Conservation (phyloP, 176 grass and related monocot species). For the Oryza officinalis region DNA sequence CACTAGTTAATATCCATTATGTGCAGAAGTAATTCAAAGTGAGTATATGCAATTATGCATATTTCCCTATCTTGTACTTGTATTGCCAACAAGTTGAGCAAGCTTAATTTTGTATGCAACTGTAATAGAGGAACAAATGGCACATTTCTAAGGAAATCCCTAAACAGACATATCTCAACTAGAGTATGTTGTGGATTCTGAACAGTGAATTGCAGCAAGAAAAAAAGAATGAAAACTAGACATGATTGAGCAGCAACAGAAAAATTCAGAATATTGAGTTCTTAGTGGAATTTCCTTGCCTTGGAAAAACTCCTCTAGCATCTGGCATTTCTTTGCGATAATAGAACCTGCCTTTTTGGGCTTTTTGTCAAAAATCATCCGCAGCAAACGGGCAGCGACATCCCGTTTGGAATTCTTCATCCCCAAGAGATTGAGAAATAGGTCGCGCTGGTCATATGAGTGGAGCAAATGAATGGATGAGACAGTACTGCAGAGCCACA, state of each 20-base stretch:
- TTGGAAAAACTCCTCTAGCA: slow-evolving; percentile 83
- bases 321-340: slow-evolving; percentile 54
- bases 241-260: background rate
- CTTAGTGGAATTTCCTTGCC: slow-evolving; percentile 38
- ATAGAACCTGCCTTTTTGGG: slow-evolving; percentile 56
- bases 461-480: slow-evolving; percentile 65
- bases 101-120: background rate
- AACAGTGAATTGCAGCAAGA: background rate
- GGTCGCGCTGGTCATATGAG: slow-evolving; percentile 37
- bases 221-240: background rate
- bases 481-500: slow-evolving; percentile 74
- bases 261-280: slow-evolving; percentile 8
- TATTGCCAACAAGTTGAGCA: background rate
- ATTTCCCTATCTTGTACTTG: slow-evolving; percentile 7
- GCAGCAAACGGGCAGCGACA: slow-evolving; percentile 57
- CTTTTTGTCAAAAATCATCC: slow-evolving; percentile 80
- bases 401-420: slow-evolving; percentile 57
- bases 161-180: background rate
- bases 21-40: background rate
- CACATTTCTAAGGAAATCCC: background rate
- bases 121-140: background rate
- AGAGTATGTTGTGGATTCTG: background rate
- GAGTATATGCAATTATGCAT: background rate
- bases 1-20: background rate
- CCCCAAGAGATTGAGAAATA: slow-evolving; percentile 67